Base-by-base conservation (phyloP, 768 basidiomycete genomes). In the Suillus clintonianus region DNA sequence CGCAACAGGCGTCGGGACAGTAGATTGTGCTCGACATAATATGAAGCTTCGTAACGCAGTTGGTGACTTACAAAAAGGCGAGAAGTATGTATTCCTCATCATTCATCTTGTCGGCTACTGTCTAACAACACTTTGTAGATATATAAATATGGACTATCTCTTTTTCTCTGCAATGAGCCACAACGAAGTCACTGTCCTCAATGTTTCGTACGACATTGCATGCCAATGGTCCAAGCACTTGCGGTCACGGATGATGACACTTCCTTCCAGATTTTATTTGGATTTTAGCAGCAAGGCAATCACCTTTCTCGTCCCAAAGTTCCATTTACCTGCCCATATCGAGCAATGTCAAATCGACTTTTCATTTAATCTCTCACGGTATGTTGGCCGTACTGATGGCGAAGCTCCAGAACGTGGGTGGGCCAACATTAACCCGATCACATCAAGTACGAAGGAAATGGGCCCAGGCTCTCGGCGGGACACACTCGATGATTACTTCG, bases 331-430 rank as follows among this genome's bases (percentile, higher is more conserved):
- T 24, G 74, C 66, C 0, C 80, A 81, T 60, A 70, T 66, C 1
- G 19, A 63, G 0, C 13, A 56, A 10, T 79, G 78, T 58, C 72
- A 72, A 11, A 56, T 43, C 5, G 57, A 62, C 5, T 79, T 69
- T 62, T 74, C 68, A 19, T 59, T 81, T 15, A 75, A 71, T 36
- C 72, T 72, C 55, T 56, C 63, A 19, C 37, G 60, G 0, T 71
- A 74, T 5, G 66, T 67, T 14, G 75, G 74, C 11, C 68, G 70
- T 1, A 72, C 69, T 0, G 77, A 79, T 66, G 77, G 79, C 0
- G 78, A 82, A 59, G 75, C 69, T 2, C 66, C 78, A 1, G 81
- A 83, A 57, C 66, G 68, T 1, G 64, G 57, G 0, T 82, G 81
- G 81, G 59, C 78, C 0, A 60, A 67, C 30, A 70, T 70, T 22